A percentile compares a stretch with the other conserved stretches of the same genome.
These are phyloP conservation scores for Aspergillus incahuasiensis DNA, from an alignment of 495 filamentous ascomycete species.

Conservation along the genomic window DNA sequence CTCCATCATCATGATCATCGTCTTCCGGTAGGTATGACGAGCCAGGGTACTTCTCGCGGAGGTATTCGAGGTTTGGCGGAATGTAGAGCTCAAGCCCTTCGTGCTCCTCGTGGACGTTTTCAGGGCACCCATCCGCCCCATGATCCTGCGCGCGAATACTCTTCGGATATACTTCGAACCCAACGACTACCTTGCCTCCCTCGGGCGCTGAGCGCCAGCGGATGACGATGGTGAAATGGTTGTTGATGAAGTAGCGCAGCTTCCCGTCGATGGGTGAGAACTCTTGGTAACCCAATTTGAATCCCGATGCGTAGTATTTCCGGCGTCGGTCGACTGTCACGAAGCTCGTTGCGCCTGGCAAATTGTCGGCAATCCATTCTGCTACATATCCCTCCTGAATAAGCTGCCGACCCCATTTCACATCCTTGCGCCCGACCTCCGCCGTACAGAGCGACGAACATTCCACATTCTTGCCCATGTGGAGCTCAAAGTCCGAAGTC, in stretches of 20 bases:
- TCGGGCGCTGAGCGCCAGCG: constrained; percentile 73
- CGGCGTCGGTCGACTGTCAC: constrained; percentile 82
- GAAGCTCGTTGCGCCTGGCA: constrained; percentile 89
- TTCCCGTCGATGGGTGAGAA: constrained; percentile 54
- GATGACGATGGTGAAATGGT: constrained; percentile 86
- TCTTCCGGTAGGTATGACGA: constrained; percentile 55
- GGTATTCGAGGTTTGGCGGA: constrained; percentile 53
- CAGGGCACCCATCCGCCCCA: constrained; percentile 60
- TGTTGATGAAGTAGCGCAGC: constrained; percentile 77
- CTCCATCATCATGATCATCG: constrained; percentile 60
- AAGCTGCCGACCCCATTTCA: constrained; percentile 69
- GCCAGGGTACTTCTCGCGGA: constrained; percentile 52
- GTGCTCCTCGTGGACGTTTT: constrained; percentile 56
- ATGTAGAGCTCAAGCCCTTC: constrained; percentile 66
- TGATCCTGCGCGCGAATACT: constrained; percentile 65
- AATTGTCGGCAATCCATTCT: constrained; percentile 95
- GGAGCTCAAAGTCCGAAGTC: constrained; percentile 81
- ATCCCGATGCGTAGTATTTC: constrained; percentile 94
- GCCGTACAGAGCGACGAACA: constrained; percentile 72
- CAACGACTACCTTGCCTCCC: constrained; percentile 80
- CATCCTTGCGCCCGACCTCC: constrained; percentile 57
- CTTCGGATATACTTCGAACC: constrained; percentile 90
- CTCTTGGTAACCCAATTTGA: constrained; percentile 83
- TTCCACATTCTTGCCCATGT: constrained; percentile 74
- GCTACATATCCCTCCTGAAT: constrained; percentile 81